Conservation (phyloP, 345 rosid species). For the Gossypium mustelinum region DNA sequence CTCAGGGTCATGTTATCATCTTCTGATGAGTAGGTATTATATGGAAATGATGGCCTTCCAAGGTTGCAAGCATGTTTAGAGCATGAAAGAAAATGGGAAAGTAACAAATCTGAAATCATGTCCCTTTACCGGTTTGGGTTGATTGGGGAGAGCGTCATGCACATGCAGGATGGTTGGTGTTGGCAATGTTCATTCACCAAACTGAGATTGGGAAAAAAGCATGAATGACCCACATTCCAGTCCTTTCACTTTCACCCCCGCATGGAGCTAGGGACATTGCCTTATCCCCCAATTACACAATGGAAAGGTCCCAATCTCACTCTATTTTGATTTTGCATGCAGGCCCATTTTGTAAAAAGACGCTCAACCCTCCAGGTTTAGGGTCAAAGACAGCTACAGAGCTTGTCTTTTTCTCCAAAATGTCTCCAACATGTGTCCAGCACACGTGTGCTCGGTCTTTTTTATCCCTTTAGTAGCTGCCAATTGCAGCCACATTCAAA, state of each 20-base stretch:
- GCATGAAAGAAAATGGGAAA: neutral
- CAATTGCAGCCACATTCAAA: conserved; percentile 16
- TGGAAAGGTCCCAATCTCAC: conserved; percentile 3
- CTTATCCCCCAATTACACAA: neutral
- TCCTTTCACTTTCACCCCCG: conserved; percentile 12
- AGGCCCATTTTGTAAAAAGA: conserved; percentile 11
- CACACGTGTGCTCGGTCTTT: conserved; percentile 31
- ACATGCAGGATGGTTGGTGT: neutral
- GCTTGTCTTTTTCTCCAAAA: conserved; percentile 28
- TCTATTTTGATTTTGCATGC: neutral
- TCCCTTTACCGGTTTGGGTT: neutral
- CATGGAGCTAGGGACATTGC: neutral
- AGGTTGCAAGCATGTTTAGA: neutral
- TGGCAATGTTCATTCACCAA: neutral
- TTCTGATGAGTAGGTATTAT: neutral
- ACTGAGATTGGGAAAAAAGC: conserved; percentile 1
- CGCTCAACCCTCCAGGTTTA: conserved; percentile 13
- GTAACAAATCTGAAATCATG: conserved; percentile 5
- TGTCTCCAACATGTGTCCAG: conserved; percentile 21
- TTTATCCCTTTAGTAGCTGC: neutral
- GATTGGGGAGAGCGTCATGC: neutral
- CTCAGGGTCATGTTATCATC: neutral
- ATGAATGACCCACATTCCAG: conserved; percentile 4
- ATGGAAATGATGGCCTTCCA: neutral
- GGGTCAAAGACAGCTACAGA: conserved; percentile 28